Evolutionary conservation across 352 stramenopile species (phyloP), one percentile per base, ranked within the genome.

Genomic region (Phytophthora pluvialis): DNA sequence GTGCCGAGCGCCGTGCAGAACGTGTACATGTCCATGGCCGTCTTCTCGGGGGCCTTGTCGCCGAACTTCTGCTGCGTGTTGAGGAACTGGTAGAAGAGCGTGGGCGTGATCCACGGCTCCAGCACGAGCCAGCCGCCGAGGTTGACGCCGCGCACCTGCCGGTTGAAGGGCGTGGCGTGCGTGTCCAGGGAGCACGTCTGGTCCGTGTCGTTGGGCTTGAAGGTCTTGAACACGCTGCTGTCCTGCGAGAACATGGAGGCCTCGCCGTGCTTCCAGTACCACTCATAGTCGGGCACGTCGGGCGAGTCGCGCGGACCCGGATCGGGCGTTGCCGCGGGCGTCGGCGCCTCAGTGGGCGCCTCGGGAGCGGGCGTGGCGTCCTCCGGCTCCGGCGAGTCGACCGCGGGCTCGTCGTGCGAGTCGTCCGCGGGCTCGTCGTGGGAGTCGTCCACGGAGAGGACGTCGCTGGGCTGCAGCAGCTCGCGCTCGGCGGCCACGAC

Each of bases 81-180:
- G 3, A 99, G 70, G 77, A 98, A 98, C 71, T 99, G 95, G 79
- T 98, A 98, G 73, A 99, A 99, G 21, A 99, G 72, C 60, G 80
- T 90, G 26, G 96, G 97, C 25, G 94, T 98, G 71, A 99, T 97
- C 95, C 95, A 99, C 15, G 94, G 93, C 78, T 99, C 97, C 26
- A 99, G 76, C n/a, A 99, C 97, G 68, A 99, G 88, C 92, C 92
- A 99, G 15, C 95, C 94, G 32, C 96, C 96, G 5, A 99, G 77
- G 70, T 98, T 98, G 15, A 95, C 93, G 21, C 95, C 94, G 32
- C 93, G 90, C 51, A 98, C 66, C 36, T 74, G 70, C 15, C 57
- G 60, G 51, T 78, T 78, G 36, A 78, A 78, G 15, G 70, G 70
- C 35, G 70, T 78, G 16, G 60, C 73, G 76, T 93, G 85, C 12